These are phyloP conservation scores for Claviceps maximensis DNA, from an alignment of 2,329 filamentous ascomycete genomes.

Conservation along the genomic window DNA sequence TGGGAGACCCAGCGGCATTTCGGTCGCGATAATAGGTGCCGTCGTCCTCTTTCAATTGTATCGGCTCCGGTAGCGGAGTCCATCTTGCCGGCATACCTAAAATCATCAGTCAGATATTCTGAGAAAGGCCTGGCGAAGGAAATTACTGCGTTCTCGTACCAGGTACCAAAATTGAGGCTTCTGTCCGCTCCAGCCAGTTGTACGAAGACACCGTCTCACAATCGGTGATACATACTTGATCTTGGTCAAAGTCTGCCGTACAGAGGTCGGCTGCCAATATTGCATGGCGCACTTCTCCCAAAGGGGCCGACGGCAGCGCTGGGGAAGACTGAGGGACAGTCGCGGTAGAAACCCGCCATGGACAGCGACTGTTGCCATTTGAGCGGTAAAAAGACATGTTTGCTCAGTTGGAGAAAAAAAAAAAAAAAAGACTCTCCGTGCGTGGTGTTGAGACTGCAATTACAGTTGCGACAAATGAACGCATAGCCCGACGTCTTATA, in stretches of 20 bases:
- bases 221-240: background rate
- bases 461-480: background rate
- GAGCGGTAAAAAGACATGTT: background rate
- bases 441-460: background rate
- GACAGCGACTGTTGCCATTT: background rate
- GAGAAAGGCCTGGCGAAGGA: background rate
- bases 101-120: background rate
- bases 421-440: background rate
- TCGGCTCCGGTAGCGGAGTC: constrained; percentile 26
- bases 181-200: background rate
- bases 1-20: constrained; percentile 37
- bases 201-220: background rate
- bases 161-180: background rate
- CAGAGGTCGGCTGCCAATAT: background rate
- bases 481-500: background rate
- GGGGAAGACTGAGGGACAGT: background rate
- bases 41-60: constrained; percentile 27
- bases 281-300: background rate
- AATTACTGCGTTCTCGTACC: background rate
- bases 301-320: background rate
- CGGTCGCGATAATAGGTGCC: constrained; percentile 39
- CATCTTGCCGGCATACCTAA: constrained; percentile 37
- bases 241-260: too few relatives aligned
- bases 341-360: background rate
- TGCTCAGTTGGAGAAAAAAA: background rate